Conservation (phyloP, 2,329 filamentous ascomycete genomes). For the Trichoderma sp. region DNA sequence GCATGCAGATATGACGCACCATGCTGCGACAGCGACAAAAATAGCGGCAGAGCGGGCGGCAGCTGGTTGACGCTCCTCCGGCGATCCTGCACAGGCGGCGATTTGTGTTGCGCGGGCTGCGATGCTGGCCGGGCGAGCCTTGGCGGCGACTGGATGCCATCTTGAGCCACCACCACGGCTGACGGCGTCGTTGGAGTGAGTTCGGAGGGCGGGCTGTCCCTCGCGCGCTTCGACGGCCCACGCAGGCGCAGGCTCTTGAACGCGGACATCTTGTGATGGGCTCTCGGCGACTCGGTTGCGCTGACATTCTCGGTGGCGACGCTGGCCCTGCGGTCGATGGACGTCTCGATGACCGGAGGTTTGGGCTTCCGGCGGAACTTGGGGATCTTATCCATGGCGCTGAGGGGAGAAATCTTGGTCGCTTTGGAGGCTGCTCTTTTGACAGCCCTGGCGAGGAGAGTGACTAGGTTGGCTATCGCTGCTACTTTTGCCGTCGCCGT, state of each 20-base stretch:
- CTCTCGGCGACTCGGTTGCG: slow-evolving; percentile 34
- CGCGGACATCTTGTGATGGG: slow-evolving; percentile 42
- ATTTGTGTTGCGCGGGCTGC: slow-evolving; percentile 12
- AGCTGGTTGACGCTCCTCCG: slow-evolving; percentile 28
- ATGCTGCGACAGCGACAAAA: slow-evolving; percentile 44
- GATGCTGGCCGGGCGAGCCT: slow-evolving; percentile 7
- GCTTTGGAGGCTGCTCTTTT: slow-evolving; percentile 42
- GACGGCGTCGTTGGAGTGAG: slow-evolving; percentile 37
- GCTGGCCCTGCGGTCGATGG: slow-evolving; percentile 42
- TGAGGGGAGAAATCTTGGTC: slow-evolving; percentile 8
- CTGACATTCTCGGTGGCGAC: slow-evolving; percentile 36
- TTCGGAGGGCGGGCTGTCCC: slow-evolving; percentile 46
- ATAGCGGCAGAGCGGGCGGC: slow-evolving; percentile 44
- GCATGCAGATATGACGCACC: slow-evolving; percentile 38
- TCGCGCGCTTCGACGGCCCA: slow-evolving; percentile 52
- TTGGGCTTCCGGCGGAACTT: slow-evolving; percentile 51
- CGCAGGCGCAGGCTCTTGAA: slow-evolving; percentile 53
- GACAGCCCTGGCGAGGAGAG: slow-evolving; percentile 37
- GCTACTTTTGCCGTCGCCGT: slow-evolving; percentile 10
- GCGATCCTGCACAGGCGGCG: slow-evolving; percentile 23
- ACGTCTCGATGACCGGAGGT: slow-evolving; percentile 49
- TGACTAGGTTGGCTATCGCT: slow-evolving; percentile 66
- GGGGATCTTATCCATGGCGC: slow-evolving; percentile 48
- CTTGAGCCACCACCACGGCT: slow-evolving; percentile 44
- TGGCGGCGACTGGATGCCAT: slow-evolving; percentile 36